Conservation (phyloP, 805 yeast species). For the Ascoidea rubescens region DNA sequence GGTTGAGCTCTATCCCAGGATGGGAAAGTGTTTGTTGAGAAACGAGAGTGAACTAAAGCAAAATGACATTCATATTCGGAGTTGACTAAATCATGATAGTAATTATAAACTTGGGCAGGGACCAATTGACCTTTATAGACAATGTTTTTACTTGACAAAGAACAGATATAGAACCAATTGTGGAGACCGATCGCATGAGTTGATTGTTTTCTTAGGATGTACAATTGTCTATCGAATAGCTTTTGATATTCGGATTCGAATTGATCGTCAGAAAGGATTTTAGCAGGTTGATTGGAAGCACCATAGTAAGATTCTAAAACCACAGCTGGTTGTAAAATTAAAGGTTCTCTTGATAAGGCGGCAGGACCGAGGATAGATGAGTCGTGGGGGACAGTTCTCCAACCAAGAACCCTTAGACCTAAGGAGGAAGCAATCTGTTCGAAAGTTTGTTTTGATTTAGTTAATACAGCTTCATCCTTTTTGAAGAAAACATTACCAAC, state of each 20-base stretch:
- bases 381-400: slow-evolving; percentile 94
- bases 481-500: slow-evolving; percentile 92
- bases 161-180: slow-evolving; percentile 96
- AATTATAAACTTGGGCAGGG: slow-evolving; percentile 89
- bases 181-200: slow-evolving; percentile 86
- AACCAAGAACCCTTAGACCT: slow-evolving; percentile 75
- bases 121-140: slow-evolving; percentile 97
- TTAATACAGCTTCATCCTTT: slow-evolving; percentile 58
- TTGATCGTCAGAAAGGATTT: slow-evolving; percentile 30
- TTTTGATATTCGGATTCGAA: slow-evolving; percentile 43
- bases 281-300: slow-evolving; percentile 11
- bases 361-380: slow-evolving; percentile 93
- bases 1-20: slow-evolving; percentile 99
- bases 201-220: slow-evolving; percentile 77
- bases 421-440: slow-evolving; percentile 66
- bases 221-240: slow-evolving; percentile 71
- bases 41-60: slow-evolving; percentile 93
- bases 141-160: slow-evolving; percentile 75
- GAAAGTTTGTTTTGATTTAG: slow-evolving; percentile 60
- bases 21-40: slow-evolving; percentile 96
- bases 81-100: slow-evolving; percentile 84
- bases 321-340: slow-evolving; percentile 84
- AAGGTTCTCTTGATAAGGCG: slow-evolving; percentile 85
- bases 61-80: slow-evolving; percentile 91
- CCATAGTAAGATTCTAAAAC: slow-evolving; percentile 40